Percentiles rank a stretch among this genome's conserved stretches.
Evolutionary conservation across 2,329 filamentous ascomycete genomes (phyloP).

Genomic region (Ophiostoma sp.): DNA sequence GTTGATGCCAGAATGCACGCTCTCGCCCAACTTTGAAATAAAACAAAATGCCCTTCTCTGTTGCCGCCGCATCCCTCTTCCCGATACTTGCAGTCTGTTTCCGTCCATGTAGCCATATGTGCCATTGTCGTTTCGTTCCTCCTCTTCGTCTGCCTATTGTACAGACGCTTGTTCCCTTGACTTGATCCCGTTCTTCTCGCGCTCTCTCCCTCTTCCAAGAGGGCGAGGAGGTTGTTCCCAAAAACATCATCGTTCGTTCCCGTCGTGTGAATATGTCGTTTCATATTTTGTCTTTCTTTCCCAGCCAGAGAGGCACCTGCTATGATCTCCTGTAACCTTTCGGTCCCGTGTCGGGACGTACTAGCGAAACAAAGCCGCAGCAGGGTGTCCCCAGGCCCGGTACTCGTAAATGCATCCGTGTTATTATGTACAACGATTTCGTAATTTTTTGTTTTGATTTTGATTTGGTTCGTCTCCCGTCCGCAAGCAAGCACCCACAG

Average conservation of each 20-base stretch:
- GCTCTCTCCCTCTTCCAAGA: background rate
- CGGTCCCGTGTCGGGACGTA: constrained; percentile 6
- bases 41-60: background rate
- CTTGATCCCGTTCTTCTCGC: background rate
- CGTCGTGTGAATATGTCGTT: background rate
- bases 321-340: background rate
- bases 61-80: background rate
- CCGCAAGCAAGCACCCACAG: background rate
- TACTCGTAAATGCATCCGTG: constrained; percentile 10
- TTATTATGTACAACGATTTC: constrained; percentile 12
- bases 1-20: background rate
- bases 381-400: background rate
- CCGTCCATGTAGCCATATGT: background rate
- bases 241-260: constrained; percentile 6
- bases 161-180: background rate
- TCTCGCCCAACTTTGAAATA: constrained; percentile 1
- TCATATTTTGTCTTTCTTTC: constrained; percentile 9
- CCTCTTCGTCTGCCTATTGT: background rate
- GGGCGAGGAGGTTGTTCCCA: background rate
- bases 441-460: constrained; percentile 7
- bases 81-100: background rate
- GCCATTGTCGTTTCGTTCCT: too few relatives aligned
- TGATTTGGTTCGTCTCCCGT: background rate
- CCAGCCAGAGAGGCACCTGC: background rate
- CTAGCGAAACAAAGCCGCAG: background rate